Evolutionary conservation across 257 asterid genomes (phyloP), one percentile per base, ranked within the genome.

Genomic region (Knoxia roxburghii): DNA sequence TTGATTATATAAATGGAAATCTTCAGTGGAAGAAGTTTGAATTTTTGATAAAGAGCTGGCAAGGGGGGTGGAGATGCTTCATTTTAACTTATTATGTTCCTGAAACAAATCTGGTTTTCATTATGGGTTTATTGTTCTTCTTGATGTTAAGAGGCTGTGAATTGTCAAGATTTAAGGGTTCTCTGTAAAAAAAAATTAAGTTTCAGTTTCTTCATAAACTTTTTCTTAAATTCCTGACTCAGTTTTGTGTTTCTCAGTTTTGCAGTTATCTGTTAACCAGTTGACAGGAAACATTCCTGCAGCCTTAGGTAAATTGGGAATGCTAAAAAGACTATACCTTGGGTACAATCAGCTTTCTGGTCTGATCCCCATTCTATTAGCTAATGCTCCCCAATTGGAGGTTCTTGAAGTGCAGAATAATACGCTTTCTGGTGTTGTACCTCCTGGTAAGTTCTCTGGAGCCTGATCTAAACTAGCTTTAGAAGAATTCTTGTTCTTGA

Each of bases 331-430:
- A 74, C 70, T 94, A 17, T 69, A 78, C 61, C 67, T 90, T 73
- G 80, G 87, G 69, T 88, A 59, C 77, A 94, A 94, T 82, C 78
- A 77, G 21, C 87, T 94, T n/a, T 72, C 89, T 15, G 98, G 99
- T 54, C 73, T 87, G 6, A 86, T 94, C 64, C 96, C 91, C 9
- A 27, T 3, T 45, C 40, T 65, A 46, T 74, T 94, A 40, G 86
- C 91, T 41, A 73, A 70, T 54, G n/a, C 72, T 74, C 80, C 82
- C 21, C 77, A 82, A 1, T 68, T 94, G 61, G 84, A 88, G 67
- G 75, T 77, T 67, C 89, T 94, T 48, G 93, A 94, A 59, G 78
- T 94, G 26, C 85, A 80, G 67, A 87, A 83, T 55, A 94, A 94
- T 64, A 77, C 79, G 12, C 96, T 94, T 35, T 74, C 94, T 30